Evolutionary conservation across 176 grass and related monocot genomes (phyloP), one percentile per base, ranked within the genome.

Genomic region (Oryza meyeriana): DNA sequence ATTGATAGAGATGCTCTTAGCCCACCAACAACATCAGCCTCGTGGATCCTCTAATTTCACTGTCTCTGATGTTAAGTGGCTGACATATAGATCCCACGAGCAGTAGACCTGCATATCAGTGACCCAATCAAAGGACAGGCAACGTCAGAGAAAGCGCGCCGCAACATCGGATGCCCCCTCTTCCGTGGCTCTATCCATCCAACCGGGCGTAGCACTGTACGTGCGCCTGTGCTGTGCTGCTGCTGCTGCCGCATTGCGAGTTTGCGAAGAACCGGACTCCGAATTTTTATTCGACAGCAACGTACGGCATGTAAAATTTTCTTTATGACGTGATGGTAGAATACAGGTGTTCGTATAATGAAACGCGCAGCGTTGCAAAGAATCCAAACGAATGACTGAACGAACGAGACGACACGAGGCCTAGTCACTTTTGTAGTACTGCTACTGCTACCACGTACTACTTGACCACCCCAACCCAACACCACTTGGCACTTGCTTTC

Each of bases 301-400:
- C 55, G 8, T 59, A 59, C 55, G n/a, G 22, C 6, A 59, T 11
- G 55, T 59, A n/a, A n/a, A 6, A 26, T 42, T 39, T 27, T 9
- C 25, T 12, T 27, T 16, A 28, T 17, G 69, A 72, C 25, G 3
- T 47, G 8, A 44, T 9, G 24, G 3, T 5, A 14, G 3, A 64
- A 8, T 64, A 31, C 28, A 28, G 20, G 20, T 22, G 12, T 10
- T 72, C 7, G 22, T 24, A 27, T 35, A 13, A 11, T 55, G 9
- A 22, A 48, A 8, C 50, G 8, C 48, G 5, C 44, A 29, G 31
- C 30, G 50, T 66, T 12, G 50, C 71, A 41, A 76, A 84, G 44
- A 76, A 84, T 52, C n/a, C 41, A 22, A 83, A 75, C 71, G 72
- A 83, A 57, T 66, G 12, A 24, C 69, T 7, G 69, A 45, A 44